Evolutionary conservation across 2,329 filamentous ascomycete species (phyloP), one percentile per base, ranked within the genome.

Genomic region (Colletotrichum sp.): DNA sequence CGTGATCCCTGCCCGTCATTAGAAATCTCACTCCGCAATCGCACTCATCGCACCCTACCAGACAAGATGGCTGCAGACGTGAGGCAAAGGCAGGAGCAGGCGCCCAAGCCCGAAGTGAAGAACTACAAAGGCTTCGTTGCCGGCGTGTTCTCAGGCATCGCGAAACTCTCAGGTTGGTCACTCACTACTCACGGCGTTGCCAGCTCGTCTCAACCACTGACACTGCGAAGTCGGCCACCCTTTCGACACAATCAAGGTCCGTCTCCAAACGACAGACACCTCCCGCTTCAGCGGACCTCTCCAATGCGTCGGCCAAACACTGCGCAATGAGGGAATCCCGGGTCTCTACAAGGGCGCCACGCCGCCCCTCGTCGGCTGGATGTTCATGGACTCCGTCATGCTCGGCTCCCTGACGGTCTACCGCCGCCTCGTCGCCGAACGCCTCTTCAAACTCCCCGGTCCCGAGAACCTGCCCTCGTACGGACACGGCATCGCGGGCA

Each of bases 211-310:
- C 36, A 52, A 66, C 18, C n/a, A 52, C 69, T 75, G 65, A 75
- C 48, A 12, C 34, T 65, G 24, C 30, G 57, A 75, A 91, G 90
- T 93, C 81, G 92, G 92, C 74, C 92, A 93, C 81, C 92, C 95
- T 28, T 99, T 99, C 87, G 97, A 99, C 85, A 99, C 97, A 0
- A 92, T 99, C 84, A 99, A 99, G 86, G 96, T 99, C 70, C 95
- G 97, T 36, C 89, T 99, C 21, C 97, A 99, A 84, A 99, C 96
- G 4, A 95, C 95, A 34, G 89, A 94, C 79, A 85, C 90, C 64
- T 84, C 92, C 3, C 95, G 94, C 80, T 99, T 99, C 89, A 89
- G 89, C 78, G 97, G 97, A 0, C 96, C 97, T 1, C 84, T 98
- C 36, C 93, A 98, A 84, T 99, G 97, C 82, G 87, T 98, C 12